Evolutionary conservation across 2,329 filamentous ascomycete species (phyloP), one percentile per base, ranked within the genome.

Genomic region (Aspergillus jensenii): DNA sequence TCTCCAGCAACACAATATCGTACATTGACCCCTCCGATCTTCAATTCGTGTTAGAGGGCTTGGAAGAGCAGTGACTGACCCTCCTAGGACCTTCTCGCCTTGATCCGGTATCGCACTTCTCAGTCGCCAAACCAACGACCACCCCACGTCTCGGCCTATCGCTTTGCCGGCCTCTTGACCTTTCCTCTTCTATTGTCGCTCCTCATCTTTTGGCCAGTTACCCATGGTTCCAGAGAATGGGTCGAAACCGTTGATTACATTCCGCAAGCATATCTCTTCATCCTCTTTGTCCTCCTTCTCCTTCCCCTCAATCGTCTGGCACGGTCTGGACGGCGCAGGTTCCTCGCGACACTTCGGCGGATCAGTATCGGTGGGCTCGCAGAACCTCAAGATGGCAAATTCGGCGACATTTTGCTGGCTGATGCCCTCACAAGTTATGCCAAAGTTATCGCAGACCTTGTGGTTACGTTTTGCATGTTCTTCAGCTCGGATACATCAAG

Each of bases 391-490:
- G 90, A 97, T 74, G 92, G 93, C 55, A 96, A 96, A 71, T 98
- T 98, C 68, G 93, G 91, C 56, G 95, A 99, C 71, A 89, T 98
- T 52, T 78, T 99, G 58, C 85, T 99, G 17, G 93, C 95, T 35
- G 95, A 99, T 82, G 93, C 92, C 55, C 78, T 98, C 66, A 99
- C 95, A 43, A 96, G 90, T 68, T 99, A 98, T 74, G 89, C 93
- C 61, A 96, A 96, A 74, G 90, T 97, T 31, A 81, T 96, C 27
- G 93, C 88, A 23, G 95, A 99, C 74, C 78, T 97, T 12, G 97
- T 92, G 72, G 89, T 98, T 55, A 87, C 87, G 48, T 76, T 92
- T 27, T 98, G 92, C 84, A 96, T 97, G 93, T 93, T 96, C 74
- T 85, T 96, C 69, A 84, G 84, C 1, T 77, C 82, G 3, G 84